Evolutionary conservation across 2,329 filamentous ascomycete species (phyloP), one percentile per base, ranked within the genome.

Genomic region (Leptographium galeiforme): DNA sequence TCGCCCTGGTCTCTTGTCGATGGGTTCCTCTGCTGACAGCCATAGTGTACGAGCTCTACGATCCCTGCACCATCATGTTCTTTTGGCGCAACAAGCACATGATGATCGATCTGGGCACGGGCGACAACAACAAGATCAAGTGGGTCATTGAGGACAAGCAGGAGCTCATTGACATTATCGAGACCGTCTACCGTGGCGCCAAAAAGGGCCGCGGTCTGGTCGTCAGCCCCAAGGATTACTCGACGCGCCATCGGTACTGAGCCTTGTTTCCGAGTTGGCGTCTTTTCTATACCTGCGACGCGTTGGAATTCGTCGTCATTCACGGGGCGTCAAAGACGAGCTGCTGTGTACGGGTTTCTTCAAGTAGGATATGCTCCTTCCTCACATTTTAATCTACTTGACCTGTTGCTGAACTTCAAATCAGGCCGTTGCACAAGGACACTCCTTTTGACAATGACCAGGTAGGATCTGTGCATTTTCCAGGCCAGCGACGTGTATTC

Each of bases 31-130:
- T 95, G 6, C 87, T 87, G 54, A 89, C 95, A 68, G n/a, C 14
- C 95, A 81, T 85, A 63, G 97, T 97, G 91, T 96, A 96, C 75
- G 82, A 75, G 63, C 61, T 68, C 60, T 76, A 72, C 61, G 67
- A 98, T 66, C 83, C 89, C 0, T 88, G 90, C 72, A 95, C 93
- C 4, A 83, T 97, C 69, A 96, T 63, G 58, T 62, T 76, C 75
- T 95, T 95, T 77, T 95, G 90, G 75, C 82, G 91, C 57, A 98
- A 98, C 68, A 98, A 98, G 68, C 89, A 96, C 71, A 97, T 97
- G 82, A 95, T 94, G 87, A 89, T 87, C 68, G 91, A 97, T 79
- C 89, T 96, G 61, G 91, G 91, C 48, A 98, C 93, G 2, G 93
- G 93, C 59, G 95, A 98, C 72, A 98, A 98, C 70, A 98, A 98